Base-by-base conservation (phyloP, 2,329 filamentous ascomycete genomes). In the Penicillium capsulatum region DNA sequence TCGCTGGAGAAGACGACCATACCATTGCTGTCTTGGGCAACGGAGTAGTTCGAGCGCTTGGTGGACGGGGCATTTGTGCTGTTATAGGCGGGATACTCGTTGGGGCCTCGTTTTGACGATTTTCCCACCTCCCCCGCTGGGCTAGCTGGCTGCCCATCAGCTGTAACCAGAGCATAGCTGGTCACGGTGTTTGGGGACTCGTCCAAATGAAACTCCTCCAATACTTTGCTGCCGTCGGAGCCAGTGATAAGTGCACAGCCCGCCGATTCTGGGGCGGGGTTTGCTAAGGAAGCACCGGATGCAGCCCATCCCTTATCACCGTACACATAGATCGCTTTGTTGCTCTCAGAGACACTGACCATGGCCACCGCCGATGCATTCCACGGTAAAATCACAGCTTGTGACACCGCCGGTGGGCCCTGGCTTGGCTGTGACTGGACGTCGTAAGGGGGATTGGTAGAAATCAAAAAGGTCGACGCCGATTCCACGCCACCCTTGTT, bases 1-100 rank as follows among this genome's bases (percentile, higher is more conserved):
- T 89, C 89, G 31, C 89, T 86, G n/a, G 83, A 80, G 44, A 94
- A 80, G 10, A 92, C 84, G 2, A 91, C 78, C 48, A 83, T 67
- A 3, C 84, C 86, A 42, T 66, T 64, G 1, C 74, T 56, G 44
- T 79, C 81, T 52, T 83, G 76, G 0, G 89, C 85, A 11, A 94
- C 62, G 0, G 86, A 83, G 57, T 80, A 94, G 32, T 80, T 77
- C n/a, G 72, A 72, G 49, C 89, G 76, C 4, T 73, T 79, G 7
- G 66, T 70, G 1, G 67, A 76, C 0, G 90, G 85, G 0, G 85
- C 90, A 29, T 82, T 65, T 1, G 81, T 84, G 36, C 70, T 74
- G 65, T 96, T 90, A 65, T 96, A 96, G 3, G 72, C 57, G 2
- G 90, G 89, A 80, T 87, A 94, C 54, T 81, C 70, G 15, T 67